Conservation (phyloP, 176 grass and related monocot species). For the Melocanna baccifera region DNA sequence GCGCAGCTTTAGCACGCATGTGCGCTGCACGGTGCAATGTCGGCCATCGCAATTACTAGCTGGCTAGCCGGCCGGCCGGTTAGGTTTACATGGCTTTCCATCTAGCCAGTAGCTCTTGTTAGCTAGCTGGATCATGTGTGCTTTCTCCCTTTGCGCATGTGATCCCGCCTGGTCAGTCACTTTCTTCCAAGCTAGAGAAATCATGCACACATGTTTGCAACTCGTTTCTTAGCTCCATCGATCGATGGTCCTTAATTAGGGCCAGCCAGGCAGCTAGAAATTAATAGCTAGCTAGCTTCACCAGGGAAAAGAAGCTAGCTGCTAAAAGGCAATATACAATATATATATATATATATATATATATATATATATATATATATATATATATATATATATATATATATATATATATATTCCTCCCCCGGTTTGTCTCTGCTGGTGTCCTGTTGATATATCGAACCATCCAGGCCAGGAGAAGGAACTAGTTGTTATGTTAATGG, state of each 20-base stretch:
- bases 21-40: not conserved
- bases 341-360: no score
- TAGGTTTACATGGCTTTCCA: not conserved
- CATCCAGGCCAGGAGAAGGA: slow-evolving; percentile 1
- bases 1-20: not conserved
- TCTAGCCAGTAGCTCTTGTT: not conserved
- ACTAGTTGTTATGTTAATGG: not conserved
- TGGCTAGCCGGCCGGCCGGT: not conserved
- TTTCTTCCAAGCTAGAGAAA: not conserved
- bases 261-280: not conserved
- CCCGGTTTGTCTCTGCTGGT: not conserved
- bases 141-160: not conserved
- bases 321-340: not conserved
- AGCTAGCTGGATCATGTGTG: not conserved
- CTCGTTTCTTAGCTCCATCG: not conserved
- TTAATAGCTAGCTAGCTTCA: not conserved
- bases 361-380: no score
- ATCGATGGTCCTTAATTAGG: not conserved
- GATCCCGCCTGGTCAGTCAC: not conserved
- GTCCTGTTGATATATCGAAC: not conserved
- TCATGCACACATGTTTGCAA: not conserved
- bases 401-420: not conserved
- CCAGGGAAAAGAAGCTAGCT: not conserved
- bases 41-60: not conserved
- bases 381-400: no score